These are phyloP conservation scores for Trichomonascaceae sp. DNA, from an alignment of 1,139 yeast species.

Conservation along the genomic window DNA sequence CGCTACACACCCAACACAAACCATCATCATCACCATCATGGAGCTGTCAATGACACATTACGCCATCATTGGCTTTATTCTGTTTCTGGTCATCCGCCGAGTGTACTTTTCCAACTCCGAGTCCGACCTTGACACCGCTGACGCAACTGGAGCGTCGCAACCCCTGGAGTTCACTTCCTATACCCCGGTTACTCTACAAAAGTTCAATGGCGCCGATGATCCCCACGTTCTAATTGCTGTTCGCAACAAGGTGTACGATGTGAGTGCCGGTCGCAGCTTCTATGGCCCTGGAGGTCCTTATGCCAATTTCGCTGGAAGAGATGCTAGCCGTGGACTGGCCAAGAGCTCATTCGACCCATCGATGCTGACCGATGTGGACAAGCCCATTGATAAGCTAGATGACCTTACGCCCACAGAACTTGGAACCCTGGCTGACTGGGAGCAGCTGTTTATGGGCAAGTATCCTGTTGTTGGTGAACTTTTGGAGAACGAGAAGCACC, in stretches of 20 bases:
- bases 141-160: too few species aligned
- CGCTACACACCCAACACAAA: too few species aligned
- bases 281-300: constrained; percentile 98
- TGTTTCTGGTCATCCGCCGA: neutral
- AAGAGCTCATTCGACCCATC: constrained; percentile 66
- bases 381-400: constrained; percentile 56
- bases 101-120: constrained; percentile 1
- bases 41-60: too few species aligned
- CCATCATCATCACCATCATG: too few species aligned
- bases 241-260: constrained; percentile 77
- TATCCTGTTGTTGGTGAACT: constrained; percentile 26
- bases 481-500: constrained; percentile 12
- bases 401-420: constrained; percentile 51
- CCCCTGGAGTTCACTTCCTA: constrained; percentile 68
- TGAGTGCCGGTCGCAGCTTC: constrained; percentile 64
- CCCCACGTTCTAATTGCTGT: constrained; percentile 74
- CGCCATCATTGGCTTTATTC: too few species aligned
- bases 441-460: constrained; percentile 61
- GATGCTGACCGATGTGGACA: constrained; percentile 25
- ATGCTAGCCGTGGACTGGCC: constrained; percentile 91
- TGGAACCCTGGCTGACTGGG: constrained; percentile 74
- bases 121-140: constrained; percentile 8
- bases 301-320: constrained; percentile 91
- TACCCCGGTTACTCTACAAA: constrained; percentile 61
- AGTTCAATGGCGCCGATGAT: constrained; percentile 66